Evolutionary conservation across 176 grass and related monocot species (phyloP).

Genomic region (Carex pumila): DNA sequence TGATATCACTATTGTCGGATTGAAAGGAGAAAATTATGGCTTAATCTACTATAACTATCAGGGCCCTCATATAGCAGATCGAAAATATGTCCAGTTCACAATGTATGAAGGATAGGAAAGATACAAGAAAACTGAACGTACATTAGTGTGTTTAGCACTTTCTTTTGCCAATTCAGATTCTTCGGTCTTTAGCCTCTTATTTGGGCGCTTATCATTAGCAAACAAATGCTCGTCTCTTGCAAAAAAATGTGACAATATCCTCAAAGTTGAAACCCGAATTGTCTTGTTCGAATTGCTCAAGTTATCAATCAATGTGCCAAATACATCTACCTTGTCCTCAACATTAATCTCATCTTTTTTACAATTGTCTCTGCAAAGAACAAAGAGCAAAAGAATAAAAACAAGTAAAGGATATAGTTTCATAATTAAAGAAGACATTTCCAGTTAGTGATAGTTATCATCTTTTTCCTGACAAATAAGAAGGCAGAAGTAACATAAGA

Average conservation of each 20-base stretch:
- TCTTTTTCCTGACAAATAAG: background rate
- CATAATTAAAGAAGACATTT: background rate
- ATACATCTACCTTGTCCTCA: slow-evolving; percentile 37
- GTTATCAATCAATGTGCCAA: slow-evolving; percentile 49
- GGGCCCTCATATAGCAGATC: background rate
- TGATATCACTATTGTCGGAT: background rate
- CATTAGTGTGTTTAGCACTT: slow-evolving; percentile 52
- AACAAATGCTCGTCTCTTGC: slow-evolving; percentile 36
- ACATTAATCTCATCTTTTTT: slow-evolving; percentile 34
- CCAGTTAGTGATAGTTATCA: background rate
- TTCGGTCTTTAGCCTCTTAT: slow-evolving; percentile 66
- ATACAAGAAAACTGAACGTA: slow-evolving; percentile 28
- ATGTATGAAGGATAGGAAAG: background rate
- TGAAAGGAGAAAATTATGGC: background rate
- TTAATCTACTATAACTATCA: background rate
- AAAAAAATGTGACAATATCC: slow-evolving; percentile 63
- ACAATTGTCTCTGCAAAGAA: slow-evolving; percentile 5
- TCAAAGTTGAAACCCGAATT: slow-evolving; percentile 67
- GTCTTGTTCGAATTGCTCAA: slow-evolving; percentile 68
- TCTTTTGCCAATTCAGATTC: slow-evolving; percentile 37
- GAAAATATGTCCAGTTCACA: background rate
- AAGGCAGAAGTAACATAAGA: background rate
- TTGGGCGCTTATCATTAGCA: slow-evolving; percentile 39
- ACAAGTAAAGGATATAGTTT: background rate
- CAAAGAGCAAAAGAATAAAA: slow-evolving; percentile 3